A percentile compares a stretch with the other conserved stretches of the same genome.
Conservation (phyloP, 306 rosid species). For the Prunus campanulata region DNA sequence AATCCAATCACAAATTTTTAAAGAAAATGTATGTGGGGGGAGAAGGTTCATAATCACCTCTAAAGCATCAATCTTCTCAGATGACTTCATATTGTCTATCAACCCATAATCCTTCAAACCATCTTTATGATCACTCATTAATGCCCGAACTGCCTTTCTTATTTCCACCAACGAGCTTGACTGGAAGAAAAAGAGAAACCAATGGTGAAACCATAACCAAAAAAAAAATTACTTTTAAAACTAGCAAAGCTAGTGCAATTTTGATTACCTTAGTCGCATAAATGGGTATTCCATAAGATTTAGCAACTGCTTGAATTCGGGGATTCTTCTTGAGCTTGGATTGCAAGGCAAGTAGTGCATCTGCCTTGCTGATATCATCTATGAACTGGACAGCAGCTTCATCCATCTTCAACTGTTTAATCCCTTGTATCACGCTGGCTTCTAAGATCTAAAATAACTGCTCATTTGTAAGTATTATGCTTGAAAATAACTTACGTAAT, state of each 20-base stretch:
- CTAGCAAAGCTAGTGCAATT: slow-evolving; percentile 9
- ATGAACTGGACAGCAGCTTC: slow-evolving; percentile 63
- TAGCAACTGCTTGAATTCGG: slow-evolving; percentile 88
- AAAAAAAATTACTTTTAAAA: slow-evolving; percentile 3
- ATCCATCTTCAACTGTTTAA: slow-evolving; percentile 67
- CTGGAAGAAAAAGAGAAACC: slow-evolving; percentile 34
- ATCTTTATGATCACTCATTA: slow-evolving; percentile 66
- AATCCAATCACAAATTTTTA: background rate
- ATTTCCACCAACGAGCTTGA: slow-evolving; percentile 76
- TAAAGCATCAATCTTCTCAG: slow-evolving; percentile 79
- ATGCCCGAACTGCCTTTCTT: slow-evolving; percentile 65
- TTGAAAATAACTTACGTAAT: background rate
- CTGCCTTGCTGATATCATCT: slow-evolving; percentile 87
- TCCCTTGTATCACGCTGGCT: slow-evolving; percentile 77
- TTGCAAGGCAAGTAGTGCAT: slow-evolving; percentile 84
- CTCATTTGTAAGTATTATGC: slow-evolving; percentile 49
- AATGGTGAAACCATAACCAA: slow-evolving; percentile 19
- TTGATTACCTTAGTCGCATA: slow-evolving; percentile 70
- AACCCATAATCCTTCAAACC: slow-evolving; percentile 57
- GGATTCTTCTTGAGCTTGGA: slow-evolving; percentile 88
- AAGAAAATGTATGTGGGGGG: background rate
- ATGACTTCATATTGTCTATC: slow-evolving; percentile 42
- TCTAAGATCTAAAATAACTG: slow-evolving; percentile 75
- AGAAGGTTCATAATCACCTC: slow-evolving; percentile 57
- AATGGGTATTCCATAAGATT: slow-evolving; percentile 69